Percentiles rank a stretch among this genome's conserved stretches.
Conservation (phyloP, 345 rosid species). For the Atalantia buxifolia region DNA sequence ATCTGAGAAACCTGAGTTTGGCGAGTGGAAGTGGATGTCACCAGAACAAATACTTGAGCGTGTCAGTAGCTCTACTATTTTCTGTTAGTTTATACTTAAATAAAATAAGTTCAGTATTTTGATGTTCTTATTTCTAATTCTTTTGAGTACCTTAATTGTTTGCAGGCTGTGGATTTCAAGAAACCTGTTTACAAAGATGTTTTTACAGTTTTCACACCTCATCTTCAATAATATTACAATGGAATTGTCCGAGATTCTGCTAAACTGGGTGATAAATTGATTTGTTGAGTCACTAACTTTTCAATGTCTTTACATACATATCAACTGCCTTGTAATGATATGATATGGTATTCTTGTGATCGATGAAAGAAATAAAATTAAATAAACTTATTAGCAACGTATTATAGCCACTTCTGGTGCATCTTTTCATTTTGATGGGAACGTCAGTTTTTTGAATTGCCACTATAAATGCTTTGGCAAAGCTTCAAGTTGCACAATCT, state of each 20-base stretch:
- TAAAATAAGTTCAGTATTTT: not conserved
- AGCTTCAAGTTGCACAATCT: no score
- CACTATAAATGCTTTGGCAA: not conserved
- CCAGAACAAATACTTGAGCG: conserved; percentile 61
- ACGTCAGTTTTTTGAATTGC: not conserved
- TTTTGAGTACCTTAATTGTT: not conserved
- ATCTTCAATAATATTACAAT: conserved; percentile 39
- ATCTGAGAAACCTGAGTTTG: conserved; percentile 88
- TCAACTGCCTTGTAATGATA: not conserved
- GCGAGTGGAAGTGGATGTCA: conserved; percentile 80
- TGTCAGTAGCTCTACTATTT: conserved; percentile 31
- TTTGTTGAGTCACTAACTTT: not conserved
- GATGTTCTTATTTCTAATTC: not conserved
- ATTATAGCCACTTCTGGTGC: not conserved
- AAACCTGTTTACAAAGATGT: conserved; percentile 85
- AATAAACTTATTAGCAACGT: not conserved
- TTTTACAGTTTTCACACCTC: conserved; percentile 49
- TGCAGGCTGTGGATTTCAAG: conserved; percentile 92
- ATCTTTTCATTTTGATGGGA: not conserved
- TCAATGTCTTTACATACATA: not conserved
- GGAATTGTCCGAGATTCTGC: not conserved
- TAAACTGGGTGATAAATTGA: not conserved
- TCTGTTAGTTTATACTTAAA: not conserved
- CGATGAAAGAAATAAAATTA: not conserved
- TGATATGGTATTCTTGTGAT: not conserved